These are phyloP conservation scores for Rhizopogon vulgaris DNA, from an alignment of 768 basidiomycete genomes.

Conservation along the genomic window DNA sequence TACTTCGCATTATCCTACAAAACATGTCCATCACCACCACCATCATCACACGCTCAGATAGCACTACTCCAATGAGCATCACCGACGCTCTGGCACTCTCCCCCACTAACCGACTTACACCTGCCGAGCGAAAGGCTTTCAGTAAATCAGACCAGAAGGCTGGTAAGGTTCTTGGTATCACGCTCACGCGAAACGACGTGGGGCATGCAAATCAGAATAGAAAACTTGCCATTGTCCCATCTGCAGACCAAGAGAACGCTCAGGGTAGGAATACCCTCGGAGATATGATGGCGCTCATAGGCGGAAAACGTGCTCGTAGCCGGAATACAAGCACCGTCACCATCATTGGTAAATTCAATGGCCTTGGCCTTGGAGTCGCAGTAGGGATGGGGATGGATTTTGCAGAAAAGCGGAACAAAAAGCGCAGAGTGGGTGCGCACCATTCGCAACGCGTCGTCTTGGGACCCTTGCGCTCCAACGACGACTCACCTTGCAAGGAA, in stretches of 20 bases:
- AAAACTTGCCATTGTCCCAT: not conserved
- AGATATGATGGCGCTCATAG: slow-evolving; percentile 6
- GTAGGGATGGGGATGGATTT: slow-evolving; percentile 1
- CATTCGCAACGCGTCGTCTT: slow-evolving; percentile 1
- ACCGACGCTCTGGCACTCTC: not conserved
- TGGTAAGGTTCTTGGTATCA: slow-evolving; percentile 10
- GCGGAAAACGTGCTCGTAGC: slow-evolving; percentile 5
- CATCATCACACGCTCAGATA: not conserved
- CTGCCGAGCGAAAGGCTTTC: slow-evolving; percentile 5
- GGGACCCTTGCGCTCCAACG: not conserved
- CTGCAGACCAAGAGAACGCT: not conserved
- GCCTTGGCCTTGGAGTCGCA: not conserved
- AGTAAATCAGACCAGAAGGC: slow-evolving; percentile 11
- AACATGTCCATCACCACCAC: not conserved
- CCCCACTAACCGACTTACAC: slow-evolving; percentile 6
- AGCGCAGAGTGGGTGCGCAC: not conserved
- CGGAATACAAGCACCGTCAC: slow-evolving; percentile 2
- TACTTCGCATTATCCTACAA: not conserved
- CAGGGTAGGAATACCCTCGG: not conserved
- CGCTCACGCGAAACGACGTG: slow-evolving; percentile 11
- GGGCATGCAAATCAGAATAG: not conserved
- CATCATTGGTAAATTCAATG: slow-evolving; percentile 4
- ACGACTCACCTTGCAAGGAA: not conserved
- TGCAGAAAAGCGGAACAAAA: not conserved
- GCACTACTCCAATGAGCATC: not conserved